These are phyloP conservation scores for Hyaloscypha hepaticicola DNA, from an alignment of 495 filamentous ascomycete species.

Conservation along the genomic window DNA sequence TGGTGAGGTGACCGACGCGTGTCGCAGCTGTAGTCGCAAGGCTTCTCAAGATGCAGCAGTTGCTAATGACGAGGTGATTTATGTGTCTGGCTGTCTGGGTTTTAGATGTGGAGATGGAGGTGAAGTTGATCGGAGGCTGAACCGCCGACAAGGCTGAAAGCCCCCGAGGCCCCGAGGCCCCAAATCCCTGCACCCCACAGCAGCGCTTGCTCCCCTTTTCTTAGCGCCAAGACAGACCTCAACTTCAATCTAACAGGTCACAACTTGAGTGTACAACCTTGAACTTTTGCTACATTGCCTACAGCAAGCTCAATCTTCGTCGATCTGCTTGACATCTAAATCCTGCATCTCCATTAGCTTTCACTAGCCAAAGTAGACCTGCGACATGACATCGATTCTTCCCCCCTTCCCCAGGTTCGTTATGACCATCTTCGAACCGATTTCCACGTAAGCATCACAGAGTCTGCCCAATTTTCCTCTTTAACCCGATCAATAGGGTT, in stretches of 20 bases:
- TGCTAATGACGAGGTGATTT: too few species aligned
- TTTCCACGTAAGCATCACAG: conserved; percentile 56
- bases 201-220: background rate
- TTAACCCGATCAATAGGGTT: conserved; percentile 39
- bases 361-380: background rate
- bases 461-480: background rate
- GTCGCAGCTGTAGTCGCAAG: background rate
- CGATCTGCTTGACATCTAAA: background rate
- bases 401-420: conserved; percentile 51
- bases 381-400: conserved; percentile 50
- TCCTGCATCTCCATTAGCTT: background rate
- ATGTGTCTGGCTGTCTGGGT: background rate
- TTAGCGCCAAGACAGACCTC: background rate
- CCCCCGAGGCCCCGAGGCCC: background rate
- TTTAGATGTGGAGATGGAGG: background rate
- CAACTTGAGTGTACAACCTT: background rate
- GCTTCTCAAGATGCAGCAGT: background rate
- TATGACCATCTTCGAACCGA: conserved; percentile 65
- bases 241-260: too few species aligned
- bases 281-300: background rate
- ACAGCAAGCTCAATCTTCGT: background rate
- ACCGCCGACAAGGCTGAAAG: background rate
- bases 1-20: background rate
- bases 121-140: background rate
- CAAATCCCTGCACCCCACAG: background rate